A percentile compares a stretch with the other conserved stretches of the same genome.
Conservation (phyloP, 768 basidiomycete genomes). For the Leccinum rimulosum region DNA sequence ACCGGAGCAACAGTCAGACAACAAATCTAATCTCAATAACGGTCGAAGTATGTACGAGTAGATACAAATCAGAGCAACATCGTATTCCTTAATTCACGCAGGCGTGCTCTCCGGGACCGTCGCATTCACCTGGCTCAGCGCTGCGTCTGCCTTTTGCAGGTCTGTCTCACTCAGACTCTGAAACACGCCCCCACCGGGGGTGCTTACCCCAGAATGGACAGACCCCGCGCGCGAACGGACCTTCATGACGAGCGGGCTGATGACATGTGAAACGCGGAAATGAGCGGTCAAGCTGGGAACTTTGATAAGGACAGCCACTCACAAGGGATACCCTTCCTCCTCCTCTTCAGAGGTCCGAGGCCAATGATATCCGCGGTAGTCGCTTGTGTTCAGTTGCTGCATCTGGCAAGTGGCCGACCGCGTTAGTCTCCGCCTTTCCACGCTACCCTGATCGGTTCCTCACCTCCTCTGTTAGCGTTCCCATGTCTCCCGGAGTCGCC, state of each 20-base stretch:
- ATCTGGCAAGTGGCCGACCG: slow-evolving; percentile 48
- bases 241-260: slow-evolving; percentile 86
- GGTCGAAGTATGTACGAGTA: slow-evolving; percentile 1
- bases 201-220: slow-evolving; percentile 71
- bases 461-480: slow-evolving; percentile 85
- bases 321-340: slow-evolving; percentile 91
- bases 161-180: slow-evolving; percentile 86
- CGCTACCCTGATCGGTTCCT: slow-evolving; percentile 14
- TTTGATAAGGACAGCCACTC: slow-evolving; percentile 34
- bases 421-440: background rate
- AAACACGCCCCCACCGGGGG: slow-evolving; percentile 80
- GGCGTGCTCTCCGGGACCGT: background rate
- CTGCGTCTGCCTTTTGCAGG: slow-evolving; percentile 82
- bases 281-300: slow-evolving; percentile 6
- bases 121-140: slow-evolving; percentile 60
- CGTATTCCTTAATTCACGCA: background rate
- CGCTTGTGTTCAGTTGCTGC: slow-evolving; percentile 83
- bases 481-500: slow-evolving; percentile 92
- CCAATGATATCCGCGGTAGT: slow-evolving; percentile 69
- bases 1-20: background rate
- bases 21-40: background rate
- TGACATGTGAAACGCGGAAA: background rate
- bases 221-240: slow-evolving; percentile 81
- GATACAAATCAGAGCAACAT: slow-evolving; percentile 16
- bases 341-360: slow-evolving; percentile 65